Evolutionary conservation across 306 rosid species (phyloP).

Genomic region (Casuarina equisetifolia): DNA sequence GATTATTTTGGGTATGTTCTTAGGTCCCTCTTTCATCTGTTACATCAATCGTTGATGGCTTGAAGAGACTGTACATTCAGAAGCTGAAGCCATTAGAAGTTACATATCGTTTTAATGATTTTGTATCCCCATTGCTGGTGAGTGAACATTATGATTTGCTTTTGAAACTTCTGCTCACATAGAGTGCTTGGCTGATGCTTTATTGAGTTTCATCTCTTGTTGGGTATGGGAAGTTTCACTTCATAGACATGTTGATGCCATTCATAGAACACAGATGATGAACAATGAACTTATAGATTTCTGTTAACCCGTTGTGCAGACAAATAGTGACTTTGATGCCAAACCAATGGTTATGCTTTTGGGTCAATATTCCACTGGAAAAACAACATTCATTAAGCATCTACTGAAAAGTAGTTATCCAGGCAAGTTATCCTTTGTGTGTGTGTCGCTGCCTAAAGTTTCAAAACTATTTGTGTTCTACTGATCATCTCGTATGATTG

Average conservation of each 20-base stretch:
- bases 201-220: constrained; percentile 3
- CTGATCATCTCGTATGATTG: constrained; percentile 10
- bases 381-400: constrained; percentile 95
- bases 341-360: constrained; percentile 97
- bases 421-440: constrained; percentile 50
- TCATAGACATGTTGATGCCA: not conserved
- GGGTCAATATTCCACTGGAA: constrained; percentile 99
- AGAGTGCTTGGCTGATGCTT: not conserved
- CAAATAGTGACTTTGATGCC: constrained; percentile 94
- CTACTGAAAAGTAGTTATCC: constrained; percentile 79
- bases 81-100: constrained; percentile 95
- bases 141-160: constrained; percentile 25
- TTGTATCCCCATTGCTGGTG: constrained; percentile 79
- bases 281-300: constrained; percentile 6
- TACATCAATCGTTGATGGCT: constrained; percentile 85
- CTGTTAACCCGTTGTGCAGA: constrained; percentile 41
- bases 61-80: constrained; percentile 79
- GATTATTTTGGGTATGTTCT: constrained; percentile 10
- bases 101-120: constrained; percentile 72
- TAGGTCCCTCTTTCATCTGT: constrained; percentile 77
- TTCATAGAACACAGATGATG: not conserved
- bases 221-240: not conserved
- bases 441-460: not conserved
- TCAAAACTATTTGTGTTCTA: not conserved
- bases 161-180: constrained; percentile 4